These are phyloP conservation scores for Paragyromitra xinjiangensis DNA, from an alignment of 495 filamentous ascomycete species.

Conservation along the genomic window DNA sequence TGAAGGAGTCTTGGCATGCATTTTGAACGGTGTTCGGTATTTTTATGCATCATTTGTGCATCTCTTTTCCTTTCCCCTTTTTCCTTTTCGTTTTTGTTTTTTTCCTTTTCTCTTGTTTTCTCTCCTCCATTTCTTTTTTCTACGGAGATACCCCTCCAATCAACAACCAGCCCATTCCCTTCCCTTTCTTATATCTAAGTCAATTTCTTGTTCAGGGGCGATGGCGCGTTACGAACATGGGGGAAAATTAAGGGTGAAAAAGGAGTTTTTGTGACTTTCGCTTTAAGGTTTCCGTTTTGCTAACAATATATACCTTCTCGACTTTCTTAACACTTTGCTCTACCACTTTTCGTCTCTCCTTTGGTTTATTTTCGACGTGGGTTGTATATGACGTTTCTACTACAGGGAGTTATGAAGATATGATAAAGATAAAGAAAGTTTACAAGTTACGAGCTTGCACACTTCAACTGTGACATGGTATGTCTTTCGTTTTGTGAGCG, in stretches of 20 bases:
- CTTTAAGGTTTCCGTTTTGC: neutral
- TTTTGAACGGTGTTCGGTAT: constrained; percentile 42
- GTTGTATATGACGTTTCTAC: constrained; percentile 8
- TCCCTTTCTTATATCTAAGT: neutral
- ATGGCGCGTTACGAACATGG: constrained; percentile 13
- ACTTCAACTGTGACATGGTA: neutral
- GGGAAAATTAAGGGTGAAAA: constrained; percentile 12
- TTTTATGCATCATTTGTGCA: constrained; percentile 27
- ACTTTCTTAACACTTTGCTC: neutral
- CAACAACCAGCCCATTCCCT: neutral
- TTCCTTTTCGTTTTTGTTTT: constrained; percentile 10
- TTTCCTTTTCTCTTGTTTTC: neutral
- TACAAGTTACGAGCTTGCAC: neutral
- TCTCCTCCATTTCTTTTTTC: neutral
- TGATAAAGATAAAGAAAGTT: constrained; percentile 13
- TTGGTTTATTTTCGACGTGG: neutral
- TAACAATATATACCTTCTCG: neutral
- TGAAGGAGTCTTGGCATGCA: constrained; percentile 37
- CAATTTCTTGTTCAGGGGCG: neutral
- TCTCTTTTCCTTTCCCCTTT: neutral
- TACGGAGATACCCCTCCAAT: constrained; percentile 32
- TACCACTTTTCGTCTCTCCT: neutral
- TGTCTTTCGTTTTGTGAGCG: neutral
- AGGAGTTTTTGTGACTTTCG: constrained; percentile 7
- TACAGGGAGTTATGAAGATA: constrained; percentile 16